A percentile compares a stretch with the other conserved stretches of the same genome.
phyloP scores from a whole-genome alignment of 495 filamentous ascomycete genomes.

The Aspergillus bridgeri region DNA sequence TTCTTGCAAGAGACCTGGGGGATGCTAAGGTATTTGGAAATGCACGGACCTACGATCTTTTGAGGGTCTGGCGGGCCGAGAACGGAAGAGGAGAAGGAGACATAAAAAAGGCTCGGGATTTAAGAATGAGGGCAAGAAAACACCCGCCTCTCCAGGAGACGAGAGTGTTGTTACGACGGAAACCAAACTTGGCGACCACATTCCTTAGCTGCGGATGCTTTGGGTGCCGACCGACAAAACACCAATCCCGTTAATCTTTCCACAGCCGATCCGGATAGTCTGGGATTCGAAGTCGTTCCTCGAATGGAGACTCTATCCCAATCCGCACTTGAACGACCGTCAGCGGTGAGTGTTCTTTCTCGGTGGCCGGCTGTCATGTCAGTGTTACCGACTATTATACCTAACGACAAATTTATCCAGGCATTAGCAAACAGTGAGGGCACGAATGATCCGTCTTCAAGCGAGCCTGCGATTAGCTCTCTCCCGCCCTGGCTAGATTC shows the following conservation, averaged over 20 bases:
- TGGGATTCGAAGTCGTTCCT: neutral
- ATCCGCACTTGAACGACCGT: neutral
- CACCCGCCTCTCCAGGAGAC: too few relatives aligned
- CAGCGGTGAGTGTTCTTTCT: neutral
- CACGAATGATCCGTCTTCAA: neutral
- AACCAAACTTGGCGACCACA: too few relatives aligned
- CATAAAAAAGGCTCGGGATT: too few relatives aligned
- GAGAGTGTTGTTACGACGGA: too few relatives aligned
- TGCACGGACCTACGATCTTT: too few relatives aligned
- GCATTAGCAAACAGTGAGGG: neutral
- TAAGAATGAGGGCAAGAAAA: too few relatives aligned
- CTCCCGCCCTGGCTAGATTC: conserved; percentile 1
- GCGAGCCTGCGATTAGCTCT: neutral
- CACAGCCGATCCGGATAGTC: neutral
- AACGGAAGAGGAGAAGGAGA: too few relatives aligned
- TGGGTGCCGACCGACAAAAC: neutral
- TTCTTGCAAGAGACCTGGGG: too few relatives aligned
- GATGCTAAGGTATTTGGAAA: too few relatives aligned
- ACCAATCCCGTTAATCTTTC: neutral
- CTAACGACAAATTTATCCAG: neutral
- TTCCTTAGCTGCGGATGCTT: neutral
- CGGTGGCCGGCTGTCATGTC: too few relatives aligned
- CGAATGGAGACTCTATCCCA: neutral
- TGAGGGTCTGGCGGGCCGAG: too few relatives aligned
- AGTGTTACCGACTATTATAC: neutral